Base-by-base conservation (phyloP, 805 yeast genomes). In the Tetrapisispora arboricola region DNA sequence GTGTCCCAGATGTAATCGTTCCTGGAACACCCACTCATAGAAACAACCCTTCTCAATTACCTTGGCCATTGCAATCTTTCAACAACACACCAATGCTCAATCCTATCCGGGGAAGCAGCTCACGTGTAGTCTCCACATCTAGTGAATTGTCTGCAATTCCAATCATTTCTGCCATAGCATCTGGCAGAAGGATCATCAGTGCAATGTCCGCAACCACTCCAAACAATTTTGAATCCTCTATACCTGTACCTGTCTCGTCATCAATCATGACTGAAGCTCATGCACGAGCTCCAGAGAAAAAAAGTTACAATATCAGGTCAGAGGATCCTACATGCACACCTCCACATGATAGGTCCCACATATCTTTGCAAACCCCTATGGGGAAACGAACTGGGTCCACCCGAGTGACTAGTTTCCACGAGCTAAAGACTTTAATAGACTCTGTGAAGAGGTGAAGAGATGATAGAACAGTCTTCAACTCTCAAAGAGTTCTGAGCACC, bases 401-500 rank as follows among this genome's bases (percentile, higher is more conserved):
- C 7, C 32, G 38, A 19, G 32, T 44, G 12, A 42, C 48, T 3
- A 39, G 42, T 32, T 21, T 48, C 13, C 7, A 32, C 15, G 55
- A 54, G 30, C 41, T 54, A 32, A 47, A 45, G 30, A 34, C 44
- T 12, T 40, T 54, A 3, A 49, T 54, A 17, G 57, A 51, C 15
- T 50, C 56, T 1, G 58, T 54, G 12, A 52, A 50, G 33, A 44
- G 40, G 22, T 22, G n/a, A n/a, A n/a, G n/a, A n/a, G n/a, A n/a
- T n/a, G n/a, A n/a, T n/a, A n/a, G n/a, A n/a, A n/a, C n/a, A n/a
- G n/a, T n/a, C n/a, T n/a, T n/a, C n/a, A n/a, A n/a, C n/a, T n/a
- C n/a, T n/a, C n/a, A n/a, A n/a, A n/a, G n/a, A n/a, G n/a, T n/a
- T n/a, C n/a, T n/a, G n/a, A n/a, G n/a, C n/a, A n/a, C n/a, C n/a